Percentiles rank a stretch among this genome's conserved stretches.
Conservation (phyloP, 2,329 filamentous ascomycete species). For the Claviceps lovelessii region DNA sequence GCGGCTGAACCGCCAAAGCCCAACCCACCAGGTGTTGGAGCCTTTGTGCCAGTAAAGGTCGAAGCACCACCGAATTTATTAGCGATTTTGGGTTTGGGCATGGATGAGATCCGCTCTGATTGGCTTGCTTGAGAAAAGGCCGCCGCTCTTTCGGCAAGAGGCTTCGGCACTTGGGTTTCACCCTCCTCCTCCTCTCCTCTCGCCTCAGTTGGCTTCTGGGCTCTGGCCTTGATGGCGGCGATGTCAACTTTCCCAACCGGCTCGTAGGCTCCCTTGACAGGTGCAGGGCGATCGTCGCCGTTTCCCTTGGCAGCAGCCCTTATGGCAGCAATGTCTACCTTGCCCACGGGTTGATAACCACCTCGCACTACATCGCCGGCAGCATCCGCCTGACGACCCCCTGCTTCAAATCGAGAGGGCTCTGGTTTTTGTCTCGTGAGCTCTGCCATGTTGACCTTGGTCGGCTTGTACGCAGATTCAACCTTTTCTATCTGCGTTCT, state of each 20-base stretch:
- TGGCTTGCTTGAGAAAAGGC: slow-evolving; percentile 47
- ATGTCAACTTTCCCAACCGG: slow-evolving; percentile 96
- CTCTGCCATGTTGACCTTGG: slow-evolving; percentile 84
- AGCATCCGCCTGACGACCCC: slow-evolving; percentile 30
- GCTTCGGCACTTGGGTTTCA: slow-evolving; percentile 32
- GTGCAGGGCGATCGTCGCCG: slow-evolving; percentile 66
- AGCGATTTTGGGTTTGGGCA: slow-evolving; percentile 90
- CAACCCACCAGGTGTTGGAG: slow-evolving; percentile 59
- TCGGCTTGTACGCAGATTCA: slow-evolving; percentile 81
- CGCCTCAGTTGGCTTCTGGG: slow-evolving; percentile 48
- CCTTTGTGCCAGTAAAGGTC: slow-evolving; percentile 75
- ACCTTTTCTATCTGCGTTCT: slow-evolving; percentile 85
- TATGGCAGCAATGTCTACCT: slow-evolving; percentile 92
- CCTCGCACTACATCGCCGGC: slow-evolving; percentile 59
- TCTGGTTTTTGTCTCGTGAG: slow-evolving; percentile 60
- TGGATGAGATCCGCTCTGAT: slow-evolving; percentile 66
- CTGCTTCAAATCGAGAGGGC: slow-evolving; percentile 43
- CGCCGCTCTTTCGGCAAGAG: slow-evolving; percentile 60
- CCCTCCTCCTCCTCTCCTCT: slow-evolving; percentile 17
- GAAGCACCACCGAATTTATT: slow-evolving; percentile 68
- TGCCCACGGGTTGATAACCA: slow-evolving; percentile 84
- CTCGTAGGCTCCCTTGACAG: slow-evolving; percentile 86
- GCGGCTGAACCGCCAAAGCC: slow-evolving; percentile 47
- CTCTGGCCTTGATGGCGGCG: slow-evolving; percentile 74
- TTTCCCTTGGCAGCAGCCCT: slow-evolving; percentile 55